Percentiles rank a stretch among this genome's conserved stretches.
Conservation (phyloP, 2,329 filamentous ascomycete species). For the Claviceps cyperi region DNA sequence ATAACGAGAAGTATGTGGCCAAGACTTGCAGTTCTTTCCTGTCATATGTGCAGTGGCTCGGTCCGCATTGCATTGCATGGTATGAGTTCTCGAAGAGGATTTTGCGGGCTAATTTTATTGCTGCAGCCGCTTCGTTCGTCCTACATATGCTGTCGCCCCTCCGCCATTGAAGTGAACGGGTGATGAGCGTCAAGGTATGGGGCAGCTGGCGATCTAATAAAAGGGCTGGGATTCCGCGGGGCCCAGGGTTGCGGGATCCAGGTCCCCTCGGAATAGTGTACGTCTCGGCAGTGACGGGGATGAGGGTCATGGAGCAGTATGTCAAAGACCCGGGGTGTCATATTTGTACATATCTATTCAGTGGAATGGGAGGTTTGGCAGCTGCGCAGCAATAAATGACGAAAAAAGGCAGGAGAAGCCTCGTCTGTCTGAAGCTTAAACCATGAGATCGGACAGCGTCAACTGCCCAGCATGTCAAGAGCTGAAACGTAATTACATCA, state of each 20-base stretch:
- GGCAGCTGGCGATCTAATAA: background rate
- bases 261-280: background rate
- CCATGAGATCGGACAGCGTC: too few species aligned
- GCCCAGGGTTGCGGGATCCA: too few species aligned
- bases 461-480: too few species aligned
- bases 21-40: background rate
- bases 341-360: conserved; percentile 1
- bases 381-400: too few species aligned
- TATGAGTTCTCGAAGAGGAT: background rate
- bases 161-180: conserved; percentile 38
- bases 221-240: background rate
- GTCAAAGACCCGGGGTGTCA: background rate
- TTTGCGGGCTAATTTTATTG: background rate
- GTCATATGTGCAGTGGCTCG: too few species aligned
- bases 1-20: conserved; percentile 62
- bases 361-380: background rate
- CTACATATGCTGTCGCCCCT: conserved; percentile 66
- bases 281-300: background rate
- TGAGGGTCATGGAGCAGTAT: background rate
- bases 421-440: too few species aligned
- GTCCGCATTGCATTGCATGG: too few species aligned
- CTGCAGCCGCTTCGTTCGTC: conserved; percentile 55
- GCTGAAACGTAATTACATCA: too few species aligned
- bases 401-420: too few species aligned
- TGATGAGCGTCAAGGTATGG: background rate